Conservation (phyloP, 2,329 filamentous ascomycete species). For the Apiospora hydei region DNA sequence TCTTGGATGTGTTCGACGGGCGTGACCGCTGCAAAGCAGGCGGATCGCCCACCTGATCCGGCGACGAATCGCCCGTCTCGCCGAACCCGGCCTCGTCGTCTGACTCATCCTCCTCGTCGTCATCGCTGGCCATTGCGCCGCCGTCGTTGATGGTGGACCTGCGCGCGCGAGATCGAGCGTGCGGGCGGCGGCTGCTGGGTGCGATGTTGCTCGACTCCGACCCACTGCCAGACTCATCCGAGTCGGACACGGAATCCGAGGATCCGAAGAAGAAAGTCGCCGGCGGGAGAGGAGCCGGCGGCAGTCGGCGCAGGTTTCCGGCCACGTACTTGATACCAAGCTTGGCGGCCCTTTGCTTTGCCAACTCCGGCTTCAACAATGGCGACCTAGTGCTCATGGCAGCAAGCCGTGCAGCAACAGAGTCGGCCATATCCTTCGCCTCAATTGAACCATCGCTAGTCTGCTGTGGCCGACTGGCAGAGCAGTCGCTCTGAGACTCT, state of each 20-base stretch:
- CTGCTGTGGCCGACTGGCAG: conserved; percentile 23
- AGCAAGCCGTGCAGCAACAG: conserved; percentile 51
- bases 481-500: conserved; percentile 17
- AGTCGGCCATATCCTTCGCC: conserved; percentile 44
- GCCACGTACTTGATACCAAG: conserved; percentile 56
- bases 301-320: conserved; percentile 50
- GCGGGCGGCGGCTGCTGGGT: not conserved
- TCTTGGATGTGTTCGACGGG: conserved; percentile 78
- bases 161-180: not conserved
- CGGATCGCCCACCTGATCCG: conserved; percentile 71
- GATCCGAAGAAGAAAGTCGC: conserved; percentile 59
- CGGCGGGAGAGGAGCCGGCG: conserved; percentile 58
- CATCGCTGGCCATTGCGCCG: not conserved
- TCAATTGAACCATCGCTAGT: conserved; percentile 8
- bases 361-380: conserved; percentile 24
- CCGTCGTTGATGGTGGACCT: not conserved
- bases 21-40: conserved; percentile 75
- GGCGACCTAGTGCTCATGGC: conserved; percentile 51
- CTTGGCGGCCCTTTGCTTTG: conserved; percentile 3
- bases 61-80: conserved; percentile 76
- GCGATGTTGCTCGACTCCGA: conserved; percentile 29
- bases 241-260: conserved; percentile 44
- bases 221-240: conserved; percentile 32
- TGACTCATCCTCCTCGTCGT: not conserved
- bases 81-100: conserved; percentile 79